Evolutionary conservation across 495 filamentous ascomycete species (phyloP).

Genomic region (Collariella sp.): DNA sequence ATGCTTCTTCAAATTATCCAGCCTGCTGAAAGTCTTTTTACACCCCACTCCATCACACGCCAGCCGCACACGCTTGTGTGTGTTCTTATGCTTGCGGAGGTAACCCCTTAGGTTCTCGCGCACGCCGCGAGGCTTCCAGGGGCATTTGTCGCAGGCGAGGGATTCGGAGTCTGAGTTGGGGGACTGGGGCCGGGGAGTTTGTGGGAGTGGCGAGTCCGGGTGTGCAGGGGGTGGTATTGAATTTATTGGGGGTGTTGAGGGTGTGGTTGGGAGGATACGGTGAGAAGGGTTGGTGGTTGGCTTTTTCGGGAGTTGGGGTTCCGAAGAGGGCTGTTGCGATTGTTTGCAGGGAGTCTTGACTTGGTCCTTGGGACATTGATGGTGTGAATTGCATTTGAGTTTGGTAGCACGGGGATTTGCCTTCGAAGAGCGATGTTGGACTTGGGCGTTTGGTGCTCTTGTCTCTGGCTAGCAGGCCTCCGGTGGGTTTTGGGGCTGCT

Average conservation of each 20-base stretch:
- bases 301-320: slow-evolving; percentile 7
- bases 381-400: slow-evolving; percentile 5
- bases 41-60: slow-evolving; percentile 29
- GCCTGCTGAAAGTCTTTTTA: slow-evolving; percentile 34
- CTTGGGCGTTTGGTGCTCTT: slow-evolving; percentile 4
- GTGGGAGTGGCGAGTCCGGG: not conserved
- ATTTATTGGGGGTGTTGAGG: not conserved
- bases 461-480: too few species aligned
- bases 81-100: slow-evolving; percentile 34
- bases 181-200: not conserved
- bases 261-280: slow-evolving; percentile 6
- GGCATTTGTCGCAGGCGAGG: slow-evolving; percentile 31
- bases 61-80: slow-evolving; percentile 29
- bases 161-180: slow-evolving; percentile 17
- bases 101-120: slow-evolving; percentile 32
- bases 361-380: slow-evolving; percentile 18
- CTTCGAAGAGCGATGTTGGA: slow-evolving; percentile 12
- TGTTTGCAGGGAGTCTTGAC: slow-evolving; percentile 21
- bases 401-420: slow-evolving; percentile 15
- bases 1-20: slow-evolving; percentile 39
- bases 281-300: slow-evolving; percentile 8
- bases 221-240: slow-evolving; percentile 9
- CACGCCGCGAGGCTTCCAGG: slow-evolving; percentile 32
- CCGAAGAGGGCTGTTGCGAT: slow-evolving; percentile 10
- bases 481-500: not conserved